phyloP scores from a whole-genome alignment of 257 asterid species.

The Fraxinus quadrangulata region DNA sequence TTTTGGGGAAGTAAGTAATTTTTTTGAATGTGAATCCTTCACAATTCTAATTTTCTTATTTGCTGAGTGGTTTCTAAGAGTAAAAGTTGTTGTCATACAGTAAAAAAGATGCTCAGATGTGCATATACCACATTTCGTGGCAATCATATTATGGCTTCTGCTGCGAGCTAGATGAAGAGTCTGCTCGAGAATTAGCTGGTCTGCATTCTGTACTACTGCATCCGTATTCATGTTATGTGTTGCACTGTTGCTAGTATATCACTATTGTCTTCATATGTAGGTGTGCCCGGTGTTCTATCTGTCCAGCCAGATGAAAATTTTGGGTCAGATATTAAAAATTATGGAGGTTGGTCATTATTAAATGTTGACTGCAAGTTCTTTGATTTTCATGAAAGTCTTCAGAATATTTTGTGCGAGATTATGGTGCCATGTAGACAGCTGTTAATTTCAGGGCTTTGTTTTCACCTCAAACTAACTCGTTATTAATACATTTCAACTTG shows the following conservation, averaged over 20 bases:
- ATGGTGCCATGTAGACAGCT: too few species aligned
- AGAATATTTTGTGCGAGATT: too few species aligned
- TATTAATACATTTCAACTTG: too few species aligned
- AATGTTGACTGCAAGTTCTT: background rate
- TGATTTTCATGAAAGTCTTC: background rate
- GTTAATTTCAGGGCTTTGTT: too few species aligned
- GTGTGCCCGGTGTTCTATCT: conserved; percentile 70
- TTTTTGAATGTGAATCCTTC: conserved; percentile 12
- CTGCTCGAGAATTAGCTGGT: conserved; percentile 85
- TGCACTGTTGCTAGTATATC: too few species aligned
- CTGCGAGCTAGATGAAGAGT: conserved; percentile 75
- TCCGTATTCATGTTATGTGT: background rate
- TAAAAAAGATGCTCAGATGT: conserved; percentile 90
- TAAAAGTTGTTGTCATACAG: conserved; percentile 43
- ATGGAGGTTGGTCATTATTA: conserved; percentile 56
- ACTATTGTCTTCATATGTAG: conserved; percentile 36
- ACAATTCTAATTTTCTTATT: background rate
- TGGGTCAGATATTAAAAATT: conserved; percentile 63
- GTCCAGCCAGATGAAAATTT: conserved; percentile 66
- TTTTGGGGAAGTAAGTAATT: conserved; percentile 78
- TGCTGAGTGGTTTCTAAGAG: conserved; percentile 15
- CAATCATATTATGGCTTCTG: conserved; percentile 79
- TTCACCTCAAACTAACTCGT: too few species aligned
- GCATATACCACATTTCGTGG: conserved; percentile 82
- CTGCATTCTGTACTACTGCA: conserved; percentile 22